Evolutionary conservation across 2,329 filamentous ascomycete genomes (phyloP), one percentile per base, ranked within the genome.

Genomic region (Penicillium sp.): DNA sequence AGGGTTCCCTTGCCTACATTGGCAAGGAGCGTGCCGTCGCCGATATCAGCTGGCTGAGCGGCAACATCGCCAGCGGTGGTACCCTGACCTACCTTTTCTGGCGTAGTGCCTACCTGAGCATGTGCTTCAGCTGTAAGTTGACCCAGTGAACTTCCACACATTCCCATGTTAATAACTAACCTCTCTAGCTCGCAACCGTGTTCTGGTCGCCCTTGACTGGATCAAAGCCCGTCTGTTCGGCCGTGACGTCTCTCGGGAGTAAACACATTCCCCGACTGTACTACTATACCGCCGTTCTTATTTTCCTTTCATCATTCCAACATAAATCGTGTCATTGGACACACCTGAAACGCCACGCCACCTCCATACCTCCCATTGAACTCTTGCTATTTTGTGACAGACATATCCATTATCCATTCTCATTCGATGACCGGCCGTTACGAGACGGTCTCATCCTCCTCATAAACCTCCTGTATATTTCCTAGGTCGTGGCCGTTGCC

Each of bases 101-200:
- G 93, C 82, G 90, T 69, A 94, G 87, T 67, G 93, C 91, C 45
- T 98, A 98, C 72, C 77, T 98, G 70, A 96, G 89, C 79, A 98
- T 98, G 93, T 96, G 91, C 82, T 98, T 98, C 73, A 97, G 90
- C 83, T 90, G 89, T 93, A 80, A 84, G 88, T 86, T 58, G 18
- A n/a, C 23, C 11, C 13, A 4, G 3, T 9, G 6, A 20, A 11
- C 16, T 28, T 35, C 40, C 1, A 1, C 49, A 60, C 55, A 56
- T 52, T 40, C 6, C 5, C 3, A 29, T 20, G 27, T 5, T 27
- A 1, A 22, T 26, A 26, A 37, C 26, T 52, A 44, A 52, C 38
- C 28, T 43, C 35, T 29, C 38, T 55, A 94, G 88, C 88, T 52
- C 89, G 93, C 62, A 98, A 98, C 77, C 85, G 93, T 68, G 81